These are phyloP conservation scores for Melampsora larici-populina DNA, from an alignment of 1,284 basidiomycete species.

Conservation along the genomic window DNA sequence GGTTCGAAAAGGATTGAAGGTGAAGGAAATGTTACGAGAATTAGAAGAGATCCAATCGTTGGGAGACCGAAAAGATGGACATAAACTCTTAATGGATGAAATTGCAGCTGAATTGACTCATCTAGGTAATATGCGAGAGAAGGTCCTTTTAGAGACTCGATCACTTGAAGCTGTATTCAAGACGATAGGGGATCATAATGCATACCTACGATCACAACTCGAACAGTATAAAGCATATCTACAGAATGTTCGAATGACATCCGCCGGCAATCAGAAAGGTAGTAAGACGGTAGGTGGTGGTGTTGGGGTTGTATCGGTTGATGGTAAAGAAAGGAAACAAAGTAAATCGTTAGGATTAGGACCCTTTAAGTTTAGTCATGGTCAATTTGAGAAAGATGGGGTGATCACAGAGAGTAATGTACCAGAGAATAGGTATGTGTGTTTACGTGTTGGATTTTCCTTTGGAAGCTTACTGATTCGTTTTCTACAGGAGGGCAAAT, in stretches of 20 bases:
- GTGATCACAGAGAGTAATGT: constrained; percentile 98
- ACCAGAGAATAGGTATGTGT: constrained; percentile 87
- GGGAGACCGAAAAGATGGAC: constrained; percentile 70
- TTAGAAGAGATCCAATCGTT: constrained; percentile 86
- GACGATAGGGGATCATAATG: constrained; percentile 98
- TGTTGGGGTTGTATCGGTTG: constrained; percentile 91
- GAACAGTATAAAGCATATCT: constrained; percentile 99
- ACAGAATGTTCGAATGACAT: constrained; percentile 88
- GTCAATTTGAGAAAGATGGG: constrained; percentile 98
- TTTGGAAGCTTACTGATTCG: neutral
- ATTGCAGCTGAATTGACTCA: constrained; percentile 91
- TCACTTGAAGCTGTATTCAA: constrained; percentile 94
- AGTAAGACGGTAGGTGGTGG: constrained; percentile 80
- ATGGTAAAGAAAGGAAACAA: constrained; percentile 92
- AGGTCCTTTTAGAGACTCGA: constrained; percentile 86
- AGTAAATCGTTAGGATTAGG: constrained; percentile 78
- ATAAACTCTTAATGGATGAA: constrained; percentile 94
- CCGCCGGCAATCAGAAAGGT: constrained; percentile 53
- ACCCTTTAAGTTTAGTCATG: constrained; percentile 94
- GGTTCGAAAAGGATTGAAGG: constrained; percentile 95
- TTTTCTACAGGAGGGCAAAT: constrained; percentile 71
- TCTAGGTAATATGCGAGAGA: constrained; percentile 91
- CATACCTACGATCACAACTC: constrained; percentile 88
- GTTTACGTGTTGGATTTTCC: neutral
- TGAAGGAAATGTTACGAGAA: constrained; percentile 96